Percentiles rank a stretch among this genome's conserved stretches.
phyloP scores from a whole-genome alignment of 2,329 filamentous ascomycete species.

The Cladosporium halotolerans region DNA sequence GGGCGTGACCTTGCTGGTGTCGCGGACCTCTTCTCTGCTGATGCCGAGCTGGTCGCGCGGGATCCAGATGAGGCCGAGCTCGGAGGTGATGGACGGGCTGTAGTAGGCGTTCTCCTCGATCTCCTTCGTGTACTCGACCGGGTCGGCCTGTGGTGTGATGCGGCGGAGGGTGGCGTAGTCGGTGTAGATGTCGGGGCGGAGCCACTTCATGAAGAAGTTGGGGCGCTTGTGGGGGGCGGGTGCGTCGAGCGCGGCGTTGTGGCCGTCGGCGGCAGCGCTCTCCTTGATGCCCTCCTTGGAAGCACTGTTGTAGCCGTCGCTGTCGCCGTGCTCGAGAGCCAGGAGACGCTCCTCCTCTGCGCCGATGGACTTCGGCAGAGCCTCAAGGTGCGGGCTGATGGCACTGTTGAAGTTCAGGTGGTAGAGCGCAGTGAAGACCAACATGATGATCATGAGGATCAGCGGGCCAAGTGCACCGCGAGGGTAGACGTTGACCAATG shows the following conservation, averaged over 20 bases:
- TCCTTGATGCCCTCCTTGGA: conserved; percentile 17
- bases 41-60: conserved; percentile 69
- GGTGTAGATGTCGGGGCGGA: conserved; percentile 71
- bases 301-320: conserved; percentile 20
- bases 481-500: background rate
- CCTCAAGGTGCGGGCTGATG: conserved; percentile 68
- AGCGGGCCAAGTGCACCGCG: conserved; percentile 54
- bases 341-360: conserved; percentile 33
- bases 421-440: conserved; percentile 70
- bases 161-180: conserved; percentile 66
- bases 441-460: conserved; percentile 67
- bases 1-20: conserved; percentile 64
- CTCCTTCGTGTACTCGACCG: conserved; percentile 55
- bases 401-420: conserved; percentile 69
- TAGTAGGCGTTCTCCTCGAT: conserved; percentile 64
- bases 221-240: conserved; percentile 43
- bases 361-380: conserved; percentile 53
- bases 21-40: conserved; percentile 67
- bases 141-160: conserved; percentile 56
- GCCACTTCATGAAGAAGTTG: conserved; percentile 59
- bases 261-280: conserved; percentile 17
- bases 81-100: conserved; percentile 61
- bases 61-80: conserved; percentile 73
- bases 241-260: conserved; percentile 19
- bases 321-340: conserved; percentile 26